Percentiles rank a stretch among this genome's conserved stretches.
phyloP scores from a whole-genome alignment of 192 early-diverging fungal species.

The Coemansia sp. region DNA sequence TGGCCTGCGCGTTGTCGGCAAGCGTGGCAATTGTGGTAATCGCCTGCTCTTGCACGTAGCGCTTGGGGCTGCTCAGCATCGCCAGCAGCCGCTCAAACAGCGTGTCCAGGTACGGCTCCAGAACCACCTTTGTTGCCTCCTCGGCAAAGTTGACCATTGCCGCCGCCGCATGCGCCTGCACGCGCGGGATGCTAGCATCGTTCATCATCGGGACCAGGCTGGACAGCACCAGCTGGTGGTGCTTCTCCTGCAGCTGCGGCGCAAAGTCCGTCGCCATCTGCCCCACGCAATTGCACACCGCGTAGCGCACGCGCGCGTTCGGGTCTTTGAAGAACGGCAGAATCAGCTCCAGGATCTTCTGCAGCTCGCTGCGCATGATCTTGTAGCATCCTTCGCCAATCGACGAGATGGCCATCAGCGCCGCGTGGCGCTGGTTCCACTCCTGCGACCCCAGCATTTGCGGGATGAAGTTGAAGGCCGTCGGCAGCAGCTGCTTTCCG shows the following conservation, averaged over 20 bases:
- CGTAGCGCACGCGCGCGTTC: slow-evolving; percentile 94
- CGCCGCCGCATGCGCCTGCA: slow-evolving; percentile 93
- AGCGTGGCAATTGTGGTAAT: slow-evolving; percentile 97
- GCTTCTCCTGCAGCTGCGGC: slow-evolving; percentile 70
- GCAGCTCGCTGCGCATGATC: slow-evolving; percentile 89
- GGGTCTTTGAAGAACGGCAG: slow-evolving; percentile 80
- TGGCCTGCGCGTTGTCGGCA: slow-evolving; percentile 90
- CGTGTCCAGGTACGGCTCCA: slow-evolving; percentile 87
- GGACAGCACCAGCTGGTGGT: slow-evolving; percentile 68
- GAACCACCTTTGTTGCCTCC: slow-evolving; percentile 74
- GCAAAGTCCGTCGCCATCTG: slow-evolving; percentile 99
- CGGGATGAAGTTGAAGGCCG: slow-evolving; percentile 87
- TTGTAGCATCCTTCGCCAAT: slow-evolving; percentile 97
- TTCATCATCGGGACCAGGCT: slow-evolving; percentile 88
- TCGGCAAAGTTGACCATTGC: slow-evolving; percentile 98
- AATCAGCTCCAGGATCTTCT: slow-evolving; percentile 80
- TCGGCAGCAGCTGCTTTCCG: slow-evolving; percentile 87
- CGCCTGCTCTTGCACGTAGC: slow-evolving; percentile 98
- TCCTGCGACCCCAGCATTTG: slow-evolving; percentile 77
- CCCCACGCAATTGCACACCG: slow-evolving; percentile 93
- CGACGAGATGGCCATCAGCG: slow-evolving; percentile 89
- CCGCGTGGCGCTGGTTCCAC: slow-evolving; percentile 92
- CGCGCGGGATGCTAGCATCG: slow-evolving; percentile 73
- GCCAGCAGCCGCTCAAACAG: slow-evolving; percentile 84
- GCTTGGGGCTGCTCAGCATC: slow-evolving; percentile 80